These are phyloP conservation scores for Fusarium staphyleae DNA, from an alignment of 2,329 filamentous ascomycete species.

Conservation along the genomic window DNA sequence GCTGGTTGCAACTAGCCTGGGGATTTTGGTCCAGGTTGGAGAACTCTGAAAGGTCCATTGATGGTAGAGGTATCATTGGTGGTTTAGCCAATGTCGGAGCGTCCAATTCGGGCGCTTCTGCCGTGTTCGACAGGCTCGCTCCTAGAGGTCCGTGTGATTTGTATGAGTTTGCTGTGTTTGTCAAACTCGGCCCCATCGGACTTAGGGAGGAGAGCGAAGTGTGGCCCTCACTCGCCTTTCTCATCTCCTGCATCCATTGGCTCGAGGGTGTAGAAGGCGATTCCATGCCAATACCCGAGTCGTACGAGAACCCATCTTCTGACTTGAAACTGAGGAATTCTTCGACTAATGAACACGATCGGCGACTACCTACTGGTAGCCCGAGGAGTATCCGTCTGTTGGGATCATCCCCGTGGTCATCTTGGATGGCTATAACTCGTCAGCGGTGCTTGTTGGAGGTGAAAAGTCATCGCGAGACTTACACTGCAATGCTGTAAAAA, in stretches of 20 bases:
- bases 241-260: constrained; percentile 23
- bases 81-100: background rate
- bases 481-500: constrained; percentile 27
- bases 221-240: constrained; percentile 19
- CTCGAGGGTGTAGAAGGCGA: constrained; percentile 12
- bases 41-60: background rate
- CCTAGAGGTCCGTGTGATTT: background rate
- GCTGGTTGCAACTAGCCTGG: background rate
- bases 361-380: constrained; percentile 13
- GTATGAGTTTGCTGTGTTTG: background rate
- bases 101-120: background rate
- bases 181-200: background rate
- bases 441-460: background rate
- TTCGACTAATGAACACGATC: constrained; percentile 28
- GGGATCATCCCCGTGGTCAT: constrained; percentile 18
- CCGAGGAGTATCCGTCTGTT: constrained; percentile 5
- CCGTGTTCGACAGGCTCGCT: background rate
- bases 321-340: constrained; percentile 29
- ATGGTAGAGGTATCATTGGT: background rate
- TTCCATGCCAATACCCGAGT: constrained; percentile 34
- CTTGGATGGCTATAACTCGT: constrained; percentile 28
- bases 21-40: background rate
- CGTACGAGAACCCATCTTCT: constrained; percentile 20
- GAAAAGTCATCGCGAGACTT: background rate
- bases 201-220: constrained; percentile 6